These are phyloP conservation scores for Amanita subjunquillea DNA, from an alignment of 768 basidiomycete species.

Conservation along the genomic window DNA sequence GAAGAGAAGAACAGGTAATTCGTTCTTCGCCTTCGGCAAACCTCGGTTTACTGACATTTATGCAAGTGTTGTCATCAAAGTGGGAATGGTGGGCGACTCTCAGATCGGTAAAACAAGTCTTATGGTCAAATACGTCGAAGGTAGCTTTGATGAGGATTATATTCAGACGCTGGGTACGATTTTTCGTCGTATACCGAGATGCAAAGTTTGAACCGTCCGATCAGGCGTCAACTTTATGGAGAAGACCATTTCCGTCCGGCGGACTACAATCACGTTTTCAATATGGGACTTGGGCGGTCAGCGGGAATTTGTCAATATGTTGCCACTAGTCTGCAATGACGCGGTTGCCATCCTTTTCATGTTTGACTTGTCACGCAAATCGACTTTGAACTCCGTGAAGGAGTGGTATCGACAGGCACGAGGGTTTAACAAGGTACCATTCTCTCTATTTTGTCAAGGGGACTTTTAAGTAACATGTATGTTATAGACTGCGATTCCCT, in stretches of 20 bases:
- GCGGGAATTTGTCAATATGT: slow-evolving; percentile 98
- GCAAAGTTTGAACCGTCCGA: neutral
- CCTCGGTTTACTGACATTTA: neutral
- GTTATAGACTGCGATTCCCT: slow-evolving; percentile 89
- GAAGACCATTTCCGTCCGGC: slow-evolving; percentile 96
- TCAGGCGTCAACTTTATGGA: slow-evolving; percentile 99
- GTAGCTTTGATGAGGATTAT: slow-evolving; percentile 97
- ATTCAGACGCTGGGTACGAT: slow-evolving; percentile 93
- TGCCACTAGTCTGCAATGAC: slow-evolving; percentile 96
- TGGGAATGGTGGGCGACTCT: slow-evolving; percentile 99
- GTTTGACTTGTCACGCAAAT: slow-evolving; percentile 98
- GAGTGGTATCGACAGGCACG: slow-evolving; percentile 99
- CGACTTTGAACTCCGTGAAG: slow-evolving; percentile 95
- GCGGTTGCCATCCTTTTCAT: slow-evolving; percentile 99
- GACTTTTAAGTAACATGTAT: neutral
- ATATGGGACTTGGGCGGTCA: slow-evolving; percentile 99
- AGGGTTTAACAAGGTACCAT: slow-evolving; percentile 92
- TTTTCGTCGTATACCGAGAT: slow-evolving; percentile 3
- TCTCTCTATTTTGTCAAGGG: neutral
- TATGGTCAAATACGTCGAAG: slow-evolving; percentile 99
- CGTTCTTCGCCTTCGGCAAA: slow-evolving; percentile 7
- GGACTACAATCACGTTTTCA: slow-evolving; percentile 98
- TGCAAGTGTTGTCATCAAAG: slow-evolving; percentile 86
- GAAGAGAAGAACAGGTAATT: slow-evolving; percentile 67
- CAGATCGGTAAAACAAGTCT: slow-evolving; percentile 99